Evolutionary conservation across 176 grass and related monocot genomes (phyloP), one percentile per base, ranked within the genome.

Genomic region (Rhynchospora tenuis): DNA sequence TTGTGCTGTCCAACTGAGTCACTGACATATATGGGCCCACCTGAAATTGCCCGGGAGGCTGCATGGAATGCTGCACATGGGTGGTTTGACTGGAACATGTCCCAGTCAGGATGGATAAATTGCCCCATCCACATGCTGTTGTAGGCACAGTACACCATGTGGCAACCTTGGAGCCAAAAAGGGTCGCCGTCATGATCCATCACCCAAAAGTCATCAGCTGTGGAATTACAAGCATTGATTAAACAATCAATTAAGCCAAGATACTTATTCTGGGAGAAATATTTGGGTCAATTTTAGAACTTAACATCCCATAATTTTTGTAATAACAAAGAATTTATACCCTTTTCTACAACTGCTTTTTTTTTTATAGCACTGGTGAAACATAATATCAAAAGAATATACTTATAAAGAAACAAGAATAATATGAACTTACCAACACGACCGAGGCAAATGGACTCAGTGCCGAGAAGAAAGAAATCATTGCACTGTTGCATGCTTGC

Each of bases 11-110:
- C 96, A 7, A 98, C 91, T 10, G 89, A 20, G 89, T 98, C 96
- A 86, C 89, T 91, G 80, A 95, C 76, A 82, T 98, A 98, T 68
- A 98, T 3, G 0, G 96, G 96, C 3, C 93, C 93, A 85, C 96
- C 96, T 56, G 96, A 98, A 78, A 95, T 85, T 54, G 96, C 93
- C 6, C 96, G 96, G n/a, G 96, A 98, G 1, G 93, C 96, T 74
- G 93, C 96, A 64, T 98, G 96, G 89, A 98, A 98, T 28, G 86
- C 84, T 1, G 96, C 96, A 58, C 90, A 93, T 29, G 93, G 89
- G 83, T 98, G 96, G 19, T 86, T 98, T 56, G 92, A 95, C 87
- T 98, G 96, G 93, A 98, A 98, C 96, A 98, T 98, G 96, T 98
- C 96, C 96, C 96, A 98, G 58, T 98, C 96, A 0, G 96, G 96